Conservation (phyloP, 257 asterid species). For the Lavandula angustifolia region DNA sequence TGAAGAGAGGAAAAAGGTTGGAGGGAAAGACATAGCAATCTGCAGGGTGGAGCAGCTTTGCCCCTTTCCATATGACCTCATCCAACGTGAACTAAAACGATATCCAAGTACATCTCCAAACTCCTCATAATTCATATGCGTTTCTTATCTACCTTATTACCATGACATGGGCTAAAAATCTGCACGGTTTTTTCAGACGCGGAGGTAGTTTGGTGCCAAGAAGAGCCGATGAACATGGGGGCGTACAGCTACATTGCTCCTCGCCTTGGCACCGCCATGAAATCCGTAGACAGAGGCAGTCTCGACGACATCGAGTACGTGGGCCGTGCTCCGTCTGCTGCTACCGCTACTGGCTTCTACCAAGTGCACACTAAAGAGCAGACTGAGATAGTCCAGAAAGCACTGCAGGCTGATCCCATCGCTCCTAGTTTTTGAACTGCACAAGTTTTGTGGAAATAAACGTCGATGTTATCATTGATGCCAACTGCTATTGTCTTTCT, state of each 20-base stretch:
- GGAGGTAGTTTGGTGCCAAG: slow-evolving; percentile 95
- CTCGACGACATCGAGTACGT: slow-evolving; percentile 72
- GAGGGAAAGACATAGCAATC: slow-evolving; percentile 76
- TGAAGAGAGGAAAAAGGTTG: slow-evolving; percentile 68
- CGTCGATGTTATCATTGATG: slow-evolving; percentile 30
- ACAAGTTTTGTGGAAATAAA: slow-evolving; percentile 31
- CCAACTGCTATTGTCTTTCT: not conserved
- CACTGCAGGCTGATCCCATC: slow-evolving; percentile 70
- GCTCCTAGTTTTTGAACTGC: not conserved
- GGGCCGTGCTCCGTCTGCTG: slow-evolving; percentile 92
- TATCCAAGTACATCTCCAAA: slow-evolving; percentile 70
- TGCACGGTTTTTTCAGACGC: slow-evolving; percentile 66
- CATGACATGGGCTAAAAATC: not conserved
- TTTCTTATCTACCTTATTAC: not conserved
- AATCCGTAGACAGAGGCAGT: slow-evolving; percentile 65
- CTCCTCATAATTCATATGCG: not conserved
- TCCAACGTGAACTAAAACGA: slow-evolving; percentile 90
- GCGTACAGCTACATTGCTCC: slow-evolving; percentile 71
- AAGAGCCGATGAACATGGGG: slow-evolving; percentile 98
- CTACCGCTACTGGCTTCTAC: slow-evolving; percentile 89
- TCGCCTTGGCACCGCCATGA: slow-evolving; percentile 83
- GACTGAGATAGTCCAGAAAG: slow-evolving; percentile 63
- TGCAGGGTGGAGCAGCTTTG: slow-evolving; percentile 95
- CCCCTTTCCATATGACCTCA: slow-evolving; percentile 88
- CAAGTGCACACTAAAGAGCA: slow-evolving; percentile 76